phyloP scores from a whole-genome alignment of 331 rosid species.

The Saraca asoca region DNA sequence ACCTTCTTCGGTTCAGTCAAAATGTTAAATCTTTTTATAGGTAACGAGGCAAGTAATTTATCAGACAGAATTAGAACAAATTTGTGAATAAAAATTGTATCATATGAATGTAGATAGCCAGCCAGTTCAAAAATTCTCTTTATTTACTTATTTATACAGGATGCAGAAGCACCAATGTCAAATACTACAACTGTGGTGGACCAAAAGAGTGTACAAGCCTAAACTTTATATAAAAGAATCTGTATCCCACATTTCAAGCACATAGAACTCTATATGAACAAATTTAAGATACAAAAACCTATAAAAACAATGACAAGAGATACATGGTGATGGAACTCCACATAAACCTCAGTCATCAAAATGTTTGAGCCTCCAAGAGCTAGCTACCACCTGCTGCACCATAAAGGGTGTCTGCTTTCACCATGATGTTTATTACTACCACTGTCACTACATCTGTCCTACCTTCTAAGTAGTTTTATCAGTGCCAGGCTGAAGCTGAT shows the following conservation, averaged over 20 bases:
- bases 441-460: slow-evolving; percentile 23
- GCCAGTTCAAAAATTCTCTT: slow-evolving; percentile 1
- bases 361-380: background rate
- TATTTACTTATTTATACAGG: slow-evolving; percentile 1
- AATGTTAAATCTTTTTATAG: too few species aligned
- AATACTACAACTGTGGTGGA: slow-evolving; percentile 18
- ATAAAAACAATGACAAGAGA: slow-evolving; percentile 13
- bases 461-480: slow-evolving; percentile 36
- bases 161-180: background rate
- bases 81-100: too few species aligned
- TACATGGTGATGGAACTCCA: slow-evolving; percentile 19
- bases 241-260: slow-evolving; percentile 1
- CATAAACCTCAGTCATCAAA: slow-evolving; percentile 23
- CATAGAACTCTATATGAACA: slow-evolving; percentile 36
- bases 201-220: background rate
- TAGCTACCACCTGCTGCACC: background rate
- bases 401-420: background rate
- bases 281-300: slow-evolving; percentile 30
- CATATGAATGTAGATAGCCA: background rate
- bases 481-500: slow-evolving; percentile 95
- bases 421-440: slow-evolving; percentile 25
- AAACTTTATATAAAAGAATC: slow-evolving; percentile 40
- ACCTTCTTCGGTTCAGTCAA: too few species aligned
- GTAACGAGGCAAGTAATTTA: too few species aligned
- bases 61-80: too few species aligned